Percentiles rank a stretch among this genome's conserved stretches.
phyloP scores from a whole-genome alignment of 805 yeast genomes.

The Candida ponderosae region DNA sequence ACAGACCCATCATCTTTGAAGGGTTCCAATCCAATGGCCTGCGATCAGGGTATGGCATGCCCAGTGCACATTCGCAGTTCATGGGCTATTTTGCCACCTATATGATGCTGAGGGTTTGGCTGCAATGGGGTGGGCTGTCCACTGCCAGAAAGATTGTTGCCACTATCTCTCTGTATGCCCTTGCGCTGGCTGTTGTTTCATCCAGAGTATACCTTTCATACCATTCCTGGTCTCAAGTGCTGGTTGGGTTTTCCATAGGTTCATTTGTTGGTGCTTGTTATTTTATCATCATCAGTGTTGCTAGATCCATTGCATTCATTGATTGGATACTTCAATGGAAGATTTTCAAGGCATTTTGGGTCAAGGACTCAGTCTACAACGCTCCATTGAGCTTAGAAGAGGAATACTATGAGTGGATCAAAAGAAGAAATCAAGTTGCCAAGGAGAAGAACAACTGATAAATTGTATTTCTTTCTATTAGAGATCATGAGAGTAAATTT shows the following conservation, averaged over 20 bases:
- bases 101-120: conserved; percentile 34
- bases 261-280: conserved; percentile 47
- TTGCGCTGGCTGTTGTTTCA: conserved; percentile 40
- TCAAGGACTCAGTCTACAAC: conserved; percentile 55
- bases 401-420: conserved; percentile 31
- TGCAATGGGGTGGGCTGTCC: conserved; percentile 33
- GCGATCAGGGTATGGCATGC: conserved; percentile 84
- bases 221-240: conserved; percentile 67
- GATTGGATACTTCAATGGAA: conserved; percentile 56
- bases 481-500: too few relatives aligned
- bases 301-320: conserved; percentile 61
- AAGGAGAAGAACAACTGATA: too few relatives aligned
- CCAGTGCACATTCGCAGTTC: conserved; percentile 93
- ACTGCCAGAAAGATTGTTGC: conserved; percentile 22
- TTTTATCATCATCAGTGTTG: conserved; percentile 41
- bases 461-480: too few relatives aligned
- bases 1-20: conserved; percentile 53
- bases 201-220: conserved; percentile 76
- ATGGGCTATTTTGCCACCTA: conserved; percentile 79
- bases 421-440: conserved; percentile 20
- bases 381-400: conserved; percentile 38
- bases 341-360: conserved; percentile 39
- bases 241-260: conserved; percentile 67
- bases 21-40: conserved; percentile 30
- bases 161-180: conserved; percentile 17